Base-by-base conservation (phyloP, 2,329 filamentous ascomycete genomes). In the Anthostomella pinea region DNA sequence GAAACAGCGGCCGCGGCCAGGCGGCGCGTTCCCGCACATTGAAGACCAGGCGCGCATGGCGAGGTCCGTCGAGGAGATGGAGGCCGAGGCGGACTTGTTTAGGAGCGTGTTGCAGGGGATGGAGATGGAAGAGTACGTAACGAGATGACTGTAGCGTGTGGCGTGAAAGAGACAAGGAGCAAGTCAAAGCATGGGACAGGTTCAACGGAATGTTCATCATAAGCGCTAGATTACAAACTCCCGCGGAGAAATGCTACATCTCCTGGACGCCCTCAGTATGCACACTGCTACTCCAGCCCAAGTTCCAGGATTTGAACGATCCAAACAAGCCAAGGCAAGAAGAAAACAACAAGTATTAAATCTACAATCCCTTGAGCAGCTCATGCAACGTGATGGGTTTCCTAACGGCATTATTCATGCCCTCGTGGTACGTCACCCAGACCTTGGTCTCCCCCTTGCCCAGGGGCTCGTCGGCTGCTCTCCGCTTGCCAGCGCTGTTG, bases 341-440 rank as follows among this genome's bases (percentile, higher is more conserved):
- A n/a, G n/a, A n/a, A n/a, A n/a, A n/a, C n/a, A n/a, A n/a, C n/a
- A n/a, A n/a, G n/a, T n/a, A n/a, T n/a, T n/a, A n/a, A n/a, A n/a
- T 33, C 38, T 51, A 80, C 41, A 83, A 50, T 3, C 73, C 77
- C 38, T 68, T 68, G 63, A 89, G 69, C 47, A 90, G 65, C 57
- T 89, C 85, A 43, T 74, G 72, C 60, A 89, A 62, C 14, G 80
- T 81, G 46, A 89, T 75, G 1, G 83, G 81, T 58, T 88, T 89
- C 55, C 82, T 72, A 23, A 89, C 85, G 13, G 85, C 85, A 68
- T 89, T 88, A 16, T 81, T 85, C 54, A 82, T 85, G 0, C 85
- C 85, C 61, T 89, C 85, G 52, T 88, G 79, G 57, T 79, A 89
- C 31, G 74, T 85, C 21, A 87, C 77, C 84, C 85, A 89, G 6